Conservation (phyloP, 768 basidiomycete genomes). For the Phaffia australis region DNA sequence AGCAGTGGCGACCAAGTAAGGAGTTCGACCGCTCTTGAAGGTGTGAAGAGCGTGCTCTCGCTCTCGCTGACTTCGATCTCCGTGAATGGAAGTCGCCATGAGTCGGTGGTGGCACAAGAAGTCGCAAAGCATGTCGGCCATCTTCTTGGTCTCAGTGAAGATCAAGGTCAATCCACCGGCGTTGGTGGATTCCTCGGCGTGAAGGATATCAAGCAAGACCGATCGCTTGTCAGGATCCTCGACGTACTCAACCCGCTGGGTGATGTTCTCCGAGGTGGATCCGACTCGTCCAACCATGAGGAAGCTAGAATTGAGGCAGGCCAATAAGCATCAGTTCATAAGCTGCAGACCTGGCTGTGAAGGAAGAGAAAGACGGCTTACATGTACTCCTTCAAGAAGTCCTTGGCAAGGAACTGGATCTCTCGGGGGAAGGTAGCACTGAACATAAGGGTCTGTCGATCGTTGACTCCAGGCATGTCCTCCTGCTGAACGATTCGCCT, state of each 20-base stretch:
- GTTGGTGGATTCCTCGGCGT: slow-evolving; percentile 48
- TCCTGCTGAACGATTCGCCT: slow-evolving; percentile 94
- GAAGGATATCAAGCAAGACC: slow-evolving; percentile 84
- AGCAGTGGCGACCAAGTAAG: slow-evolving; percentile 93
- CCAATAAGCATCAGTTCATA: not conserved
- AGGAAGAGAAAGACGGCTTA: not conserved
- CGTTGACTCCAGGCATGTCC: slow-evolving; percentile 87
- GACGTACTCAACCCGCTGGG: slow-evolving; percentile 96
- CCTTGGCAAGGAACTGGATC: slow-evolving; percentile 70
- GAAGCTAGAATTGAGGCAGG: slow-evolving; percentile 44
- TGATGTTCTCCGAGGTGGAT: slow-evolving; percentile 98
- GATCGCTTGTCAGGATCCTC: slow-evolving; percentile 96
- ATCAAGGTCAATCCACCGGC: slow-evolving; percentile 72
- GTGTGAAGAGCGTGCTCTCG: slow-evolving; percentile 90
- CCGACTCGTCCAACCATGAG: slow-evolving; percentile 96
- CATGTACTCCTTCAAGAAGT: slow-evolving; percentile 96
- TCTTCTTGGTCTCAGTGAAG: slow-evolving; percentile 98
- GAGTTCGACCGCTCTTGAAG: slow-evolving; percentile 89
- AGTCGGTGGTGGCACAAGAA: slow-evolving; percentile 75
- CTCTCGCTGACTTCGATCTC: slow-evolving; percentile 94
- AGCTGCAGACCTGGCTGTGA: not conserved
- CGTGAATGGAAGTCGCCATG: slow-evolving; percentile 92
- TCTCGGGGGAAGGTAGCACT: slow-evolving; percentile 98
- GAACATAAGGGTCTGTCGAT: slow-evolving; percentile 99
- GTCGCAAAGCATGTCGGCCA: slow-evolving; percentile 97